Percentiles rank a stretch among this genome's conserved stretches.
Evolutionary conservation across 805 yeast genomes (phyloP).

Genomic region (Metschnikowia continentalis): DNA sequence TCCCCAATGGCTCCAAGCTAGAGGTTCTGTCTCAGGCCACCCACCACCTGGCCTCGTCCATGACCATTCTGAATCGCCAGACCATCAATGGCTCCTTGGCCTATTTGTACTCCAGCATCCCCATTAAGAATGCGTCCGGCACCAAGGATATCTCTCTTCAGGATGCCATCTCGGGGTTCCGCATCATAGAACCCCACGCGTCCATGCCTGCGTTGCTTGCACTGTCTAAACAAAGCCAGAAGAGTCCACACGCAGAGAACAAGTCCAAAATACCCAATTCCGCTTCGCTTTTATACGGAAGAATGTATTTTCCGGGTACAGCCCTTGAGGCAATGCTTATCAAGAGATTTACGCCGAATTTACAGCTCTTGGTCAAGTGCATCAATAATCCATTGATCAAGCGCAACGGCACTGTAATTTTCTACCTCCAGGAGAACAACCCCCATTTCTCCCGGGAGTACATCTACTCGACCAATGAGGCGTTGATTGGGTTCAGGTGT

Average conservation of each 20-base stretch:
- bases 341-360: conserved; percentile 51
- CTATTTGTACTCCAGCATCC: conserved; percentile 67
- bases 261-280: neutral
- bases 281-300: conserved; percentile 64
- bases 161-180: conserved; percentile 66
- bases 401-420: conserved; percentile 54
- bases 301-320: conserved; percentile 83
- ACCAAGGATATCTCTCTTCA: conserved; percentile 55
- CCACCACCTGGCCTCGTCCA: conserved; percentile 64
- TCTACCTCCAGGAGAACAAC: conserved; percentile 66
- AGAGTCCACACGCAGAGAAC: neutral
- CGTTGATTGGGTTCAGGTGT: conserved; percentile 74
- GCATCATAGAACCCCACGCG: conserved; percentile 46
- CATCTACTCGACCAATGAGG: conserved; percentile 79
- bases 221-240: neutral
- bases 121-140: conserved; percentile 48
- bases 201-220: conserved; percentile 7
- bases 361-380: conserved; percentile 71
- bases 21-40: conserved; percentile 70
- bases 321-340: conserved; percentile 84
- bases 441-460: conserved; percentile 66
- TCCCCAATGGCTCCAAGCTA: conserved; percentile 65
- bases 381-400: conserved; percentile 60
- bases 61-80: conserved; percentile 61
- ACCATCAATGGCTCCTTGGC: conserved; percentile 77